Percentiles rank a stretch among this genome's conserved stretches.
Evolutionary conservation across 306 rosid species (phyloP).

Genomic region (Psophocarpus tetragonolobus): DNA sequence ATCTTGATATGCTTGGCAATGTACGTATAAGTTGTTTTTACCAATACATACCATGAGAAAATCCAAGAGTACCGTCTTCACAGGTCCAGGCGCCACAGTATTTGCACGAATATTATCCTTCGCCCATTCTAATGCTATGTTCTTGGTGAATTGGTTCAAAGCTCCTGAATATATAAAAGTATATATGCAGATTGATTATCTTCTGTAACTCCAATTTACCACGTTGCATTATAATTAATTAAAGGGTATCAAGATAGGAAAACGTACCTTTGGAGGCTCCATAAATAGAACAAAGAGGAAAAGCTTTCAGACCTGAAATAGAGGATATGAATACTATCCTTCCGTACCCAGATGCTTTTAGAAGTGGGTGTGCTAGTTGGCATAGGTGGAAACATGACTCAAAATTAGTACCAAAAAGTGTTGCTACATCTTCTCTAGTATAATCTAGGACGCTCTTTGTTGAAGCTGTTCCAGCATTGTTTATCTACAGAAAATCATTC

Average conservation of each 20-base stretch:
- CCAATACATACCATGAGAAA: not conserved
- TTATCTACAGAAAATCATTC: slow-evolving; percentile 30
- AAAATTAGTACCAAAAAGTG: slow-evolving; percentile 35
- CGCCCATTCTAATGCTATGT: slow-evolving; percentile 1
- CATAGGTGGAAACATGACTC: slow-evolving; percentile 35
- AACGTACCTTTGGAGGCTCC: slow-evolving; percentile 61
- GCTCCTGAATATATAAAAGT: slow-evolving; percentile 52
- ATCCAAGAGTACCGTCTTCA: not conserved
- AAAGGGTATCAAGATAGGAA: not conserved
- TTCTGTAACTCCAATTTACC: not conserved
- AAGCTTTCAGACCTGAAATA: slow-evolving; percentile 26
- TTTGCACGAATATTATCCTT: slow-evolving; percentile 18
- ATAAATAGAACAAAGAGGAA: slow-evolving; percentile 43
- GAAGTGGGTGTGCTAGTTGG: slow-evolving; percentile 53
- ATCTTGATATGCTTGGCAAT: not conserved
- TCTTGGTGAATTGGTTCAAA: slow-evolving; percentile 48
- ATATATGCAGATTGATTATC: not conserved
- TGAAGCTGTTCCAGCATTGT: slow-evolving; percentile 35
- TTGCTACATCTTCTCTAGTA: slow-evolving; percentile 23
- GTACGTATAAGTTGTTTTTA: not conserved
- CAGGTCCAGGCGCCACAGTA: not conserved
- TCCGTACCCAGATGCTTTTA: slow-evolving; percentile 38
- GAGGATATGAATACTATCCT: slow-evolving; percentile 42
- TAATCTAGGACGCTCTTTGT: not conserved
- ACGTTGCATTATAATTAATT: not conserved